Percentiles rank a stretch among this genome's conserved stretches.
Evolutionary conservation across 352 stramenopile species (phyloP).

Genomic region (Pythium aristosporum): DNA sequence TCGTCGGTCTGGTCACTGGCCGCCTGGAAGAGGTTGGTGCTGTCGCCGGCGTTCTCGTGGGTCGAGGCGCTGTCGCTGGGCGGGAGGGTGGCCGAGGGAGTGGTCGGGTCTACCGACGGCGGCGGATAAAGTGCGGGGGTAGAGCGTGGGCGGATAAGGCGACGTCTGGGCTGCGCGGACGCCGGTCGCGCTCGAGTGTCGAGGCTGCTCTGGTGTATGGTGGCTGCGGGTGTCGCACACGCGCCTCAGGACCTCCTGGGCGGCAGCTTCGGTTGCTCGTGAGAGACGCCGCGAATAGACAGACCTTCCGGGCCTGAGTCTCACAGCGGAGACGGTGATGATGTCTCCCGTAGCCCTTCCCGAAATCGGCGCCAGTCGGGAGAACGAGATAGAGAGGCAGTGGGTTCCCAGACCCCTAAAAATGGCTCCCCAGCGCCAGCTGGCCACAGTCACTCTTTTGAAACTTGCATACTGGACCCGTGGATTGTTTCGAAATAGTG

Average conservation of each 20-base stretch:
- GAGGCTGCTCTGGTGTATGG: conserved; percentile 19
- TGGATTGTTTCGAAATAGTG: conserved; percentile 14
- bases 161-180: conserved; percentile 18
- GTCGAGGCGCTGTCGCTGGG: too few species aligned
- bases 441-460: conserved; percentile 3
- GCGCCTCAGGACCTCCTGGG: conserved; percentile 27
- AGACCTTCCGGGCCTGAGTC: neutral
- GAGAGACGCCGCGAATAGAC: conserved; percentile 16
- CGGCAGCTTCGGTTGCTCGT: conserved; percentile 15
- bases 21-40: conserved; percentile 1
- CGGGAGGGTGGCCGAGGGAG: too few species aligned
- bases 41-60: conserved; percentile 21
- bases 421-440: conserved; percentile 10
- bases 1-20: conserved; percentile 3
- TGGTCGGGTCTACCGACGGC: neutral
- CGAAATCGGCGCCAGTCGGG: neutral
- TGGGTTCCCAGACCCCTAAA: conserved; percentile 9
- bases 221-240: conserved; percentile 1
- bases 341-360: neutral
- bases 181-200: neutral
- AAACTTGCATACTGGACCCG: too few species aligned
- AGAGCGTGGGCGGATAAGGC: conserved; percentile 12
- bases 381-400: conserved; percentile 5
- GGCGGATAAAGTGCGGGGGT: conserved; percentile 6
- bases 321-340: neutral